Conservation (phyloP, 805 yeast genomes). For the Pichia cephalocereana region DNA sequence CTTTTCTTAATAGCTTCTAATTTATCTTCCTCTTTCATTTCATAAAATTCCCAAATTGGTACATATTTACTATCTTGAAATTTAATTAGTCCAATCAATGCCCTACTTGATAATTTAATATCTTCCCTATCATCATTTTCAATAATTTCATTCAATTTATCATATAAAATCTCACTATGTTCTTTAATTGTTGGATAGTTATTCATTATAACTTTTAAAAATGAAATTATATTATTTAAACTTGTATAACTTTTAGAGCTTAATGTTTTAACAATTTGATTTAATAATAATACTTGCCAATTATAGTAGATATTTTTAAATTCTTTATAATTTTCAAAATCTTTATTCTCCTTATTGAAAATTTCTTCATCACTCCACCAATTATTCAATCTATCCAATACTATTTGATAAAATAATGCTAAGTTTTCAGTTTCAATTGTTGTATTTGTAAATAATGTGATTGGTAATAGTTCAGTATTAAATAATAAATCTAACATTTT, state of each 20-base stretch:
- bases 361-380: slow-evolving; percentile 25
- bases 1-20: slow-evolving; percentile 18
- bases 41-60: slow-evolving; percentile 48
- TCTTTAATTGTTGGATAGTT: slow-evolving; percentile 61
- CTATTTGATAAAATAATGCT: slow-evolving; percentile 59
- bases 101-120: slow-evolving; percentile 66
- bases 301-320: slow-evolving; percentile 35
- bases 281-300: slow-evolving; percentile 46
- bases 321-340: slow-evolving; percentile 19
- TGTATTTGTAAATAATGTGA: slow-evolving; percentile 61
- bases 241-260: slow-evolving; percentile 58
- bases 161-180: slow-evolving; percentile 48
- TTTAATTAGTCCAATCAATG: slow-evolving; percentile 56
- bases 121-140: slow-evolving; percentile 63
- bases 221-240: slow-evolving; percentile 69
- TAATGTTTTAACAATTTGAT: slow-evolving; percentile 35
- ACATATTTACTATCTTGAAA: slow-evolving; percentile 45
- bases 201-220: slow-evolving; percentile 51
- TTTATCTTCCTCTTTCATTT: slow-evolving; percentile 36
- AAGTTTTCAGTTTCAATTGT: slow-evolving; percentile 73
- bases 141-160: slow-evolving; percentile 39
- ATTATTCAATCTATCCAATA: slow-evolving; percentile 32
- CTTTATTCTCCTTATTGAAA: not conserved
- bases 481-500: slow-evolving; percentile 40
- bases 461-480: slow-evolving; percentile 31